Conservation (phyloP, 2,329 filamentous ascomycete species). For the Colletotrichum sp. region DNA sequence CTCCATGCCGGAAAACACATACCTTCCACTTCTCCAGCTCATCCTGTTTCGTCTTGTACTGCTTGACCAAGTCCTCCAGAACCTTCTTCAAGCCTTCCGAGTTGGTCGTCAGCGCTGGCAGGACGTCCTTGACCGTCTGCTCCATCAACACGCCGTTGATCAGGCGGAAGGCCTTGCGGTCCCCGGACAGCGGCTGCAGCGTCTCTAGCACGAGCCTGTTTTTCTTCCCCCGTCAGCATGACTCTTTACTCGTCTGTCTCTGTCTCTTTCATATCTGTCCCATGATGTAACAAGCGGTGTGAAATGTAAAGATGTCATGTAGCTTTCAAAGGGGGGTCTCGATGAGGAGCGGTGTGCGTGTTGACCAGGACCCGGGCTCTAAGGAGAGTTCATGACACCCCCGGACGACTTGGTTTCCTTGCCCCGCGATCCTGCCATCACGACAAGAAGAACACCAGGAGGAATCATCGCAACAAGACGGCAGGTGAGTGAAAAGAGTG, state of each 20-base stretch:
- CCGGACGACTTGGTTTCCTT: background rate
- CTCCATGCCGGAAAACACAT: conserved; percentile 30
- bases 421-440: background rate
- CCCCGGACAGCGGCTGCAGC: conserved; percentile 76
- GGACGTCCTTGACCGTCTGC: conserved; percentile 89
- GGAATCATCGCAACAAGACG: background rate
- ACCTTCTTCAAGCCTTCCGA: conserved; percentile 94
- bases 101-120: conserved; percentile 91
- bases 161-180: conserved; percentile 98
- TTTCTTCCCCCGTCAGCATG: background rate
- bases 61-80: conserved; percentile 91
- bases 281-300: conserved; percentile 3
- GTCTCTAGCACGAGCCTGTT: conserved; percentile 91
- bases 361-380: conserved; percentile 18
- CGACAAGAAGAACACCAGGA: background rate
- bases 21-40: conserved; percentile 99
- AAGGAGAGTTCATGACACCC: background rate
- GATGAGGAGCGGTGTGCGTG: conserved; percentile 18
- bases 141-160: conserved; percentile 97
- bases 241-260: background rate
- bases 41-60: conserved; percentile 93
- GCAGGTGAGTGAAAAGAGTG: conserved; percentile 1
- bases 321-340: background rate
- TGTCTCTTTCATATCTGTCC: background rate
- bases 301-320: background rate